phyloP scores from a whole-genome alignment of 148 eudicot genomes.

The Chenopodium berlandieri region DNA sequence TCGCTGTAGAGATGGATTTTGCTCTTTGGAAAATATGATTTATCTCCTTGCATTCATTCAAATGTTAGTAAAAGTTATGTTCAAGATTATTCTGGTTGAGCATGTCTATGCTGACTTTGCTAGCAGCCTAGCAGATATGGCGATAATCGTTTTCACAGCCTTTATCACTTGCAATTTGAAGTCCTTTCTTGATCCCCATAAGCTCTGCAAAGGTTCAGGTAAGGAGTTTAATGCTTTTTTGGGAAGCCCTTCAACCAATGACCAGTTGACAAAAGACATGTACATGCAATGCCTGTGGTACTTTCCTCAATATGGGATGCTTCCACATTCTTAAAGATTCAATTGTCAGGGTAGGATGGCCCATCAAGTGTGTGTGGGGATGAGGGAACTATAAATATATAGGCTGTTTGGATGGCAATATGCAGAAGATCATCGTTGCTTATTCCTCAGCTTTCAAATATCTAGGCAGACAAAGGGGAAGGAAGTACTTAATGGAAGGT shows the following conservation, averaged over 20 bases:
- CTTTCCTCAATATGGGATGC: background rate
- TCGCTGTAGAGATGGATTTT: background rate
- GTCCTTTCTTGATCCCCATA: background rate
- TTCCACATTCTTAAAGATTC: too few relatives aligned
- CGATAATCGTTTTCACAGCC: background rate
- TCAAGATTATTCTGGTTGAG: background rate
- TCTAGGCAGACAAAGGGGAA: too few relatives aligned
- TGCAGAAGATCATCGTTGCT: too few relatives aligned
- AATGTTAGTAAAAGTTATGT: background rate
- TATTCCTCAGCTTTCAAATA: too few relatives aligned
- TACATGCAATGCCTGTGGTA: too few relatives aligned
- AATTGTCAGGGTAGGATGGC: background rate
- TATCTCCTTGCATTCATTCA: background rate
- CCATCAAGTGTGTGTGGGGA: too few relatives aligned
- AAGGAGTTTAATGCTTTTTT: background rate
- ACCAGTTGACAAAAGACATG: background rate
- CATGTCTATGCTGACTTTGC: background rate
- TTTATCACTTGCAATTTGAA: too few relatives aligned
- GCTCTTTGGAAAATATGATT: background rate
- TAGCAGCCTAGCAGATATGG: background rate
- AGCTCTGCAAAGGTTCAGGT: background rate
- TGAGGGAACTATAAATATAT: too few relatives aligned
- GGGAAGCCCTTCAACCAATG: background rate
- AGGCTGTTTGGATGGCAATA: too few relatives aligned
- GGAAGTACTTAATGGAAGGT: too few relatives aligned